Base-by-base conservation (phyloP, 139 green algal genomes). In the Chlamydomonas sphaeroides region DNA sequence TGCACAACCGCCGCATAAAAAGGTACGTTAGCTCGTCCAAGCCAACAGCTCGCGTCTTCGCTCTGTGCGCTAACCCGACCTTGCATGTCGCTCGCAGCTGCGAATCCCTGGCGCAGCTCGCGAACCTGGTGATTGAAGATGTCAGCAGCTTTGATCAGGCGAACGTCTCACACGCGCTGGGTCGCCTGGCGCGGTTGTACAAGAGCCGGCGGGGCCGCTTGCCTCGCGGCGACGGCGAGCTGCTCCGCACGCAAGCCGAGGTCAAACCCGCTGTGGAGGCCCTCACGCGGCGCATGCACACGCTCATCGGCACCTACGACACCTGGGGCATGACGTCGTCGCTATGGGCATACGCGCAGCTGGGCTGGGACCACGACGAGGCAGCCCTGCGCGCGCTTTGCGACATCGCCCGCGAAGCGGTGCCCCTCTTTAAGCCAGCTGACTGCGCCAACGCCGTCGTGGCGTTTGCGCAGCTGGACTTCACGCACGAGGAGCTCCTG, bases 401-500 rank as follows among this genome's bases (percentile, higher is more conserved):
- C 59, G 32, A 63, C 1, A 45, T 35, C 10, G 80, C 80, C 0
- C 41, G 73, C 61, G 39, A 8, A 3, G n/a, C 75, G 45, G 49
- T 48, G 32, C 39, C 73, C 11, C 32, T 41, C 32, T 66, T 90
- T 42, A 87, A 79, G 42, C 80, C 86, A 0, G 80, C 42, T 3
- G 80, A 90, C 69, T 90, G 86, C 65, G 75, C 75, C 32, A 83
- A 86, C 53, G 65, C 80, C 0, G 71, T 87, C 49, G n/a, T 83
- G 1, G 80, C 86, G 3, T 90, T 90, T 65, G 80, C 68, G 5
- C 63, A 77, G 1, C 70, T 86, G 1, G 76, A 74, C 23, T 84
- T 80, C 65, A 68, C 80, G n/a, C 80, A 87, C 62, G 78, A 61
- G 18, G 80, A 86, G 63, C 73, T 90, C 25, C 81, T 90, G 15